Conservation (phyloP, 257 asterid genomes). For the Gardenia jasminoides region DNA sequence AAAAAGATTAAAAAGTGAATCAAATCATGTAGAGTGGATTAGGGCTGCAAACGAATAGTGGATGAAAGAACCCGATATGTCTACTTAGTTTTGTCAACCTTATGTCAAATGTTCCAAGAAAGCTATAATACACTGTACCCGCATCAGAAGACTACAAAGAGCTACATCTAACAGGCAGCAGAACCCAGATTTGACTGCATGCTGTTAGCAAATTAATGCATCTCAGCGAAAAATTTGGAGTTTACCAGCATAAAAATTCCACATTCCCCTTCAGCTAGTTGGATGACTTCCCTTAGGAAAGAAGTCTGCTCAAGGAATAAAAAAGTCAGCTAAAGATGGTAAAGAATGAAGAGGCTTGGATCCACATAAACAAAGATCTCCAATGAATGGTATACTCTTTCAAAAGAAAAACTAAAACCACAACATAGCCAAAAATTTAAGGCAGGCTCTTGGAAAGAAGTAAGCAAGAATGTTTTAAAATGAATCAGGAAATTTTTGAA, state of each 20-base stretch:
- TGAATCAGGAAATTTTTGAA: background rate
- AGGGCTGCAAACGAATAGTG: too few relatives aligned
- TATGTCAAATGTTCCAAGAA: background rate
- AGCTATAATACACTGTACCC: background rate
- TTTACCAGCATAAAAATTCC: slow-evolving; percentile 13
- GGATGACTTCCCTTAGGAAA: slow-evolving; percentile 20
- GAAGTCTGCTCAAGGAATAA: slow-evolving; percentile 24
- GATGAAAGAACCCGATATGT: background rate
- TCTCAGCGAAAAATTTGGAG: slow-evolving; percentile 7
- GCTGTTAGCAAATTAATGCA: background rate
- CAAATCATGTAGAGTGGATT: background rate
- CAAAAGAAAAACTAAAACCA: background rate
- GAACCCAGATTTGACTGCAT: background rate
- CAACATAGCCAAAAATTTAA: too few relatives aligned
- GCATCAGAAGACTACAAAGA: background rate
- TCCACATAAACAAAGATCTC: background rate
- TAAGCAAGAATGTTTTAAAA: background rate
- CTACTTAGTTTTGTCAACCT: background rate
- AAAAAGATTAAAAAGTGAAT: background rate
- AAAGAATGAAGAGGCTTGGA: slow-evolving; percentile 1
- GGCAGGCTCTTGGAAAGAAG: background rate
- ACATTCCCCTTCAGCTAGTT: slow-evolving; percentile 8
- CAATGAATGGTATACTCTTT: background rate
- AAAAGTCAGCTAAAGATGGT: slow-evolving; percentile 12
- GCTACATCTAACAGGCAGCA: background rate